A percentile compares a stretch with the other conserved stretches of the same genome.
Evolutionary conservation across 768 basidiomycete genomes (phyloP).

Genomic region (Tylopilus sp.): DNA sequence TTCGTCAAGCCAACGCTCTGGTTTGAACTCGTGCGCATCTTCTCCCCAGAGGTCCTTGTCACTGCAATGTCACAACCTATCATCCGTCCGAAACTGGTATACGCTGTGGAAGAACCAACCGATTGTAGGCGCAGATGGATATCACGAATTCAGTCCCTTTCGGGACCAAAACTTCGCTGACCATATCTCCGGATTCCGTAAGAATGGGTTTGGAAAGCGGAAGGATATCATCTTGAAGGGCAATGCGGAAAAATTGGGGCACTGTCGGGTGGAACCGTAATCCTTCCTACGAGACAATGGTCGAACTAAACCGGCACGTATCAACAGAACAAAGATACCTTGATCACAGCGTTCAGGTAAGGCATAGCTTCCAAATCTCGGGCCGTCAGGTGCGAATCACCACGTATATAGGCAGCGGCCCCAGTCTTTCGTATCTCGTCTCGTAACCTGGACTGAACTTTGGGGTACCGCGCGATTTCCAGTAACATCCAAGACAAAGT

Average conservation of each 20-base stretch:
- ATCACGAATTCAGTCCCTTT: conserved; percentile 47
- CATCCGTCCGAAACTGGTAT: background rate
- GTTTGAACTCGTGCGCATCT: conserved; percentile 22
- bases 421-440: conserved; percentile 15
- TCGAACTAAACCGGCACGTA: conserved; percentile 16
- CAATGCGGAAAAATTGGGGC: conserved; percentile 47
- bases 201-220: conserved; percentile 53
- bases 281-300: conserved; percentile 33
- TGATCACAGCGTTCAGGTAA: conserved; percentile 40
- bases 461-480: conserved; percentile 54
- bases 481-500: conserved; percentile 56
- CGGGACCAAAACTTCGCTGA: conserved; percentile 45
- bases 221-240: conserved; percentile 52
- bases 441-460: conserved; percentile 57
- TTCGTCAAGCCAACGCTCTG: conserved; percentile 9
- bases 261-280: conserved; percentile 45
- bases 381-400: background rate
- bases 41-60: conserved; percentile 25
- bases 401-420: background rate
- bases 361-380: conserved; percentile 50
- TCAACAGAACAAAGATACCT: conserved; percentile 8
- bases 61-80: background rate
- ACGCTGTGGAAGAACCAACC: conserved; percentile 31
- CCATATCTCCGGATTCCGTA: conserved; percentile 40
- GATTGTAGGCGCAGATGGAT: conserved; percentile 55